Evolutionary conservation across 345 rosid genomes (phyloP).

Genomic region (Moricandia moricandioides): DNA sequence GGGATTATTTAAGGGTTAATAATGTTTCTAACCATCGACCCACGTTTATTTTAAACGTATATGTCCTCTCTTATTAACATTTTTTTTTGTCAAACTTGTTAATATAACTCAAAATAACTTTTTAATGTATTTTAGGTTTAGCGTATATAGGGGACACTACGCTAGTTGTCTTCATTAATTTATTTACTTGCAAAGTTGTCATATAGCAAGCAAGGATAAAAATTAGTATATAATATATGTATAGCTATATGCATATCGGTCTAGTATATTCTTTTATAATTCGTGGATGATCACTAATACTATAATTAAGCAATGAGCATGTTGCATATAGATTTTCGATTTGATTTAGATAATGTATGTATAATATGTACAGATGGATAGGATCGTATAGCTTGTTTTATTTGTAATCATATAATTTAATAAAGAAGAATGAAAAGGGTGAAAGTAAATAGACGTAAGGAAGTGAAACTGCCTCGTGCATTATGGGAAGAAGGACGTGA

Average conservation of each 20-base stretch:
- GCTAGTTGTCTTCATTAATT: slow-evolving; percentile 9
- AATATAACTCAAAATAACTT: not conserved
- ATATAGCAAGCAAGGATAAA: not conserved
- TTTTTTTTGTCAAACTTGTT: not conserved
- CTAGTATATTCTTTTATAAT: slow-evolving; percentile 3
- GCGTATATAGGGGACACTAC: not conserved
- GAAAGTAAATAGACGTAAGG: slow-evolving; percentile 7
- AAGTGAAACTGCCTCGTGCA: slow-evolving; percentile 42
- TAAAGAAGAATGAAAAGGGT: no score
- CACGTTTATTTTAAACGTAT: no score
- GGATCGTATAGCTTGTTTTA: not conserved
- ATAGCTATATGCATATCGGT: not conserved
- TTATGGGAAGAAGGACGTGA: slow-evolving; percentile 30
- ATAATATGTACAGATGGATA: not conserved
- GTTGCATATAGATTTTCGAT: not conserved
- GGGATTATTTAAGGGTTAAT: not conserved
- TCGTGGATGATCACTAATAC: slow-evolving; percentile 21
- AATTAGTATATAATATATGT: not conserved
- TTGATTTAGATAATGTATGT: slow-evolving; percentile 4
- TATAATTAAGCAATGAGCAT: slow-evolving; percentile 12
- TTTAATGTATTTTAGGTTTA: no score
- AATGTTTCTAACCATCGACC: not conserved
- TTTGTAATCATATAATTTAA: no score
- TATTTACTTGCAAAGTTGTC: slow-evolving; percentile 32
- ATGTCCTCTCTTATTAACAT: not conserved